phyloP scores from a whole-genome alignment of 805 yeast species.

The Starmerella bombicola region DNA sequence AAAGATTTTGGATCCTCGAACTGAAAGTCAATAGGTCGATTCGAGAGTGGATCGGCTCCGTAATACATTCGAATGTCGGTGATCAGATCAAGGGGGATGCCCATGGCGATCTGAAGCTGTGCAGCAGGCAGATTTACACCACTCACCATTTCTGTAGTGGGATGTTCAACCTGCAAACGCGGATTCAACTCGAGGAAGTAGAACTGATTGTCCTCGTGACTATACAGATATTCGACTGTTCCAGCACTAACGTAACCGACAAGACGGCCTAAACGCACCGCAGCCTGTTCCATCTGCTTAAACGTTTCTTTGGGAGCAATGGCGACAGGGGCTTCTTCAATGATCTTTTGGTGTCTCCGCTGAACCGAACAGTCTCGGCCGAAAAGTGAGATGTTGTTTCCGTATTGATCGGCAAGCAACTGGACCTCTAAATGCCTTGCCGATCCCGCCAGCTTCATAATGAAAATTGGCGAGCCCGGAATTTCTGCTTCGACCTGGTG shows the following conservation, averaged over 20 bases:
- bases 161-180: constrained; percentile 98
- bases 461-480: constrained; percentile 97
- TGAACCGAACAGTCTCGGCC: constrained; percentile 99
- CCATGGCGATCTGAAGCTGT: constrained; percentile 98
- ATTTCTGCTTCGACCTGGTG: constrained; percentile 94
- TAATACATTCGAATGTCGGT: constrained; percentile 83
- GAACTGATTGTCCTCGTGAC: constrained; percentile 86
- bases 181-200: constrained; percentile 96
- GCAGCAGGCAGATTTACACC: constrained; percentile 98
- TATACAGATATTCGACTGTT: constrained; percentile 93
- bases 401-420: constrained; percentile 93
- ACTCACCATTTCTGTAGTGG: constrained; percentile 98
- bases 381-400: constrained; percentile 89
- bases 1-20: constrained; percentile 61
- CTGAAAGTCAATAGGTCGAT: constrained; percentile 82
- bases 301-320: constrained; percentile 80
- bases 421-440: constrained; percentile 99
- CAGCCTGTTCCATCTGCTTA: constrained; percentile 88
- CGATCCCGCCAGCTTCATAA: constrained; percentile 92
- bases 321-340: constrained; percentile 98
- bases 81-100: constrained; percentile 91
- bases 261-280: constrained; percentile 88
- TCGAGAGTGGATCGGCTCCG: constrained; percentile 91
- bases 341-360: constrained; percentile 97
- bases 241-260: constrained; percentile 99